Evolutionary conservation across 2,329 filamentous ascomycete species (phyloP).

Genomic region (Cytospora piceicola): DNA sequence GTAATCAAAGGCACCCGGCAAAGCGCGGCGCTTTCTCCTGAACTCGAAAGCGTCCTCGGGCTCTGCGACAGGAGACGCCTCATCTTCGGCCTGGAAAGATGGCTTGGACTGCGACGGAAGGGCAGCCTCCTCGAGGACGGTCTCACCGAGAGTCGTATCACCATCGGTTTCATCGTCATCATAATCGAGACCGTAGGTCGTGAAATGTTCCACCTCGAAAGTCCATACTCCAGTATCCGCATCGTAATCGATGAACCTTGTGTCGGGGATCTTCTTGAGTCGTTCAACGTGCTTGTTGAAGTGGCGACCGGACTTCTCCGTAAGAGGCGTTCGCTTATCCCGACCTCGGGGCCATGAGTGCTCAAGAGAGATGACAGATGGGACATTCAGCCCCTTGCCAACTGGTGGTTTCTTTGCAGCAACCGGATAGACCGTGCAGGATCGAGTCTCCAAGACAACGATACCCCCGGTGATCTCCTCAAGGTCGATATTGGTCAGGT

Average conservation of each 20-base stretch:
- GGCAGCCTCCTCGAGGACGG: conserved; percentile 37
- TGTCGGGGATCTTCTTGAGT: conserved; percentile 77
- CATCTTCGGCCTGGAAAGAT: conserved; percentile 31
- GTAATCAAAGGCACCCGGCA: conserved; percentile 83
- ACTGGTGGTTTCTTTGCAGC: conserved; percentile 77
- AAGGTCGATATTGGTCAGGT: conserved; percentile 77
- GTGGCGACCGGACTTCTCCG: conserved; percentile 64
- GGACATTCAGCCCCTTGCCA: conserved; percentile 90
- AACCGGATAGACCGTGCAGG: conserved; percentile 85
- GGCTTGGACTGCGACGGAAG: conserved; percentile 32
- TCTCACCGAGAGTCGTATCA: conserved; percentile 52
- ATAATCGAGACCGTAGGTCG: conserved; percentile 87
- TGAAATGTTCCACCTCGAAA: conserved; percentile 95
- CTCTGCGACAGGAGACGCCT: conserved; percentile 44
- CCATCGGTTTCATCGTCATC: conserved; percentile 72
- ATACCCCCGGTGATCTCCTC: conserved; percentile 80
- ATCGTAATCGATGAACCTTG: conserved; percentile 81
- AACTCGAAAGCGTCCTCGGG: conserved; percentile 64
- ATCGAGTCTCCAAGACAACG: conserved; percentile 75
- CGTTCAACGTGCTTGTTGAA: conserved; percentile 83
- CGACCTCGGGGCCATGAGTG: conserved; percentile 86
- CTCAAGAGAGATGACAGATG: conserved; percentile 82
- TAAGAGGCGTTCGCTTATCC: conserved; percentile 58
- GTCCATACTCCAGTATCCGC: conserved; percentile 81
- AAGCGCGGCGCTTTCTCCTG: conserved; percentile 50